Evolutionary conservation across 257 asterid species (phyloP).

Genomic region (Ilex aquifolium): DNA sequence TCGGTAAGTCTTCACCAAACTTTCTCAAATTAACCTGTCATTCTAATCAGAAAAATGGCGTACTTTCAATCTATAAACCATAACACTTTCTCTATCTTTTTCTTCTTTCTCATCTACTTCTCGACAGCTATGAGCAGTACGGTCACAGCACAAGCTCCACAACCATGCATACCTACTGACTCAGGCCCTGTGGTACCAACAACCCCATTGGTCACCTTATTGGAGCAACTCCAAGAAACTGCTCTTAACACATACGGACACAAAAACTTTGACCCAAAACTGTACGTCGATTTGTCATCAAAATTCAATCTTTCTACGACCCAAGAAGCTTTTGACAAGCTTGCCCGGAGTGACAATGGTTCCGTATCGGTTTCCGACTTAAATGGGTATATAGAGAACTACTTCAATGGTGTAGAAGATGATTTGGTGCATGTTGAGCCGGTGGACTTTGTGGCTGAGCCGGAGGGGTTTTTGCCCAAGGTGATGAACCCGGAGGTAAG

Average conservation of each 20-base stretch:
- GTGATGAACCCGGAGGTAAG: conserved; percentile 50
- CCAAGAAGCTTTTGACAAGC: conserved; percentile 30
- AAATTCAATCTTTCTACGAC: conserved; percentile 37
- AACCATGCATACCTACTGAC: conserved; percentile 20
- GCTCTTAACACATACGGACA: conserved; percentile 52
- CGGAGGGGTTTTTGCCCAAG: conserved; percentile 48
- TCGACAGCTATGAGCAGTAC: conserved; percentile 6
- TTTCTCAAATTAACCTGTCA: not conserved
- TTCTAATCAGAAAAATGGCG: conserved; percentile 10
- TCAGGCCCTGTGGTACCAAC: conserved; percentile 50
- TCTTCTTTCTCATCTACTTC: conserved; percentile 10
- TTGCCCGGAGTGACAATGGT: conserved; percentile 31
- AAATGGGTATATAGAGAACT: conserved; percentile 27
- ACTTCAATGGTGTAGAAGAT: conserved; percentile 40
- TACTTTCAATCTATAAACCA: not conserved
- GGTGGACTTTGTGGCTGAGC: conserved; percentile 53
- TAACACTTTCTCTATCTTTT: too few relatives aligned
- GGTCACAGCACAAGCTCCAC: conserved; percentile 6
- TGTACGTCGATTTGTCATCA: conserved; percentile 67
- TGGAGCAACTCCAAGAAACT: conserved; percentile 51
- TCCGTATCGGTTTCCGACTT: conserved; percentile 30
- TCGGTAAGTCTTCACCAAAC: not conserved
- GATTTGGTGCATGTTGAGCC: conserved; percentile 53
- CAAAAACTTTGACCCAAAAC: conserved; percentile 63
- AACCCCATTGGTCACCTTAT: conserved; percentile 51